phyloP scores from a whole-genome alignment of 2,329 filamentous ascomycete species.

The Penicillium sp. region DNA sequence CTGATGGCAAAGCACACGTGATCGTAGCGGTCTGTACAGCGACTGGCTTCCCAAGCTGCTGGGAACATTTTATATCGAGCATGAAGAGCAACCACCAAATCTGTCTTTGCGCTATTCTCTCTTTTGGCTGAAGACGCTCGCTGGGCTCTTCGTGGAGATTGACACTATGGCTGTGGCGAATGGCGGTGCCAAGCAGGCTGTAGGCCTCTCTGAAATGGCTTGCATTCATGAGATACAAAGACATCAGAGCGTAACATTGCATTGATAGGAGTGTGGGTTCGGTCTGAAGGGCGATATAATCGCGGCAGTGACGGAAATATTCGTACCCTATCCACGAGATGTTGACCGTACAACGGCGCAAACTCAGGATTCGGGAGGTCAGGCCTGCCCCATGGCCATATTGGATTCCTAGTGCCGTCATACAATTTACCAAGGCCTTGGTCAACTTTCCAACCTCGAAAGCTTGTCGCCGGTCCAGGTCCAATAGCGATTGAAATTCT shows the following conservation, averaged over 20 bases:
- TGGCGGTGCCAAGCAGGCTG: neutral
- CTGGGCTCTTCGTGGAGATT: neutral
- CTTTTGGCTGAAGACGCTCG: neutral
- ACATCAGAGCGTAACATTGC: neutral
- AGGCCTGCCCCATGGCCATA: neutral
- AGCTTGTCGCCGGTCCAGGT: neutral
- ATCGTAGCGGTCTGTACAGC: neutral
- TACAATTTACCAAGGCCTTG: neutral
- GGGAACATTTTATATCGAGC: neutral
- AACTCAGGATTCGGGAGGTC: neutral
- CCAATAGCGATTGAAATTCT: neutral
- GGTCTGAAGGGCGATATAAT: neutral
- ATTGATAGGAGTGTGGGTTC: neutral
- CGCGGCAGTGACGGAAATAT: neutral
- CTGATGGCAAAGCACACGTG: neutral
- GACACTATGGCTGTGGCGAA: neutral
- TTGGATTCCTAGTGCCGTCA: neutral
- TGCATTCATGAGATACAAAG: neutral
- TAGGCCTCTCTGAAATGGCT: neutral
- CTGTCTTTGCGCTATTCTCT: neutral
- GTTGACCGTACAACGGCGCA: neutral
- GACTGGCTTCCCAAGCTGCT: neutral
- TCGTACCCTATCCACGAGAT: neutral
- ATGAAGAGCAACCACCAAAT: neutral
- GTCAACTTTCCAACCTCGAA: neutral